Base-by-base conservation (phyloP, 257 asterid genomes). In the Salvia splendens region DNA sequence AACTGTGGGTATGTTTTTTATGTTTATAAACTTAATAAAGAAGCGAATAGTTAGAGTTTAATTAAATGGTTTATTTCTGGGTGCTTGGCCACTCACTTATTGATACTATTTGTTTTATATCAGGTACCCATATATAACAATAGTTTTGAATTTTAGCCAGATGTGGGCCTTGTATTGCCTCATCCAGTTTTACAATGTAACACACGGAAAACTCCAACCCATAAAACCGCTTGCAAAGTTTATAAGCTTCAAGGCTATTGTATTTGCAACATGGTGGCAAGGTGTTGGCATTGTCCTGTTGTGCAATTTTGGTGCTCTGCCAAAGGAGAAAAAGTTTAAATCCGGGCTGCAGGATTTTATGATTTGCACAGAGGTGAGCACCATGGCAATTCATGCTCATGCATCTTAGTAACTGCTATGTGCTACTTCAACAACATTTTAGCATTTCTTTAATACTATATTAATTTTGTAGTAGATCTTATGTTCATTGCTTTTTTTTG, bases 241-340 rank as follows among this genome's bases (percentile, higher is more conserved):
- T 77, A 87, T 94, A 64, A 94, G 97, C 89, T 94, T 94, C 73
- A 90, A 94, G 81, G 96, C 96, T 35, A 94, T 90, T 69, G 97
- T 94, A 12, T 94, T 94, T 15, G 99, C 97, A 6, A 94, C 99
- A 8, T 94, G 99, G 99, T 94, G 99, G 99, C 99, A 94, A 81
- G 99, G 95, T n/a, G 91, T 90, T 0, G 97, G 95, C 43, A 94
- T 94, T 8, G 96, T 82, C 12, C 77, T 94, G 73, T 64, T 88
- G 64, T 86, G 96, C 67, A 73, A 71, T 51, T 83, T 81, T 10
- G 77, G 75, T 14, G 74, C 84, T 60, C 81, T 94, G 47, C 95
- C 99, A 0, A 84, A 76, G 38, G 92, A 79, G 41, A 91, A 83
- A 11, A 85, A 69, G 73, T 78, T 88, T 67, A 87, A 83, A 70